These are phyloP conservation scores for Monascus purpureus DNA, from an alignment of 495 filamentous ascomycete genomes.

Conservation along the genomic window DNA sequence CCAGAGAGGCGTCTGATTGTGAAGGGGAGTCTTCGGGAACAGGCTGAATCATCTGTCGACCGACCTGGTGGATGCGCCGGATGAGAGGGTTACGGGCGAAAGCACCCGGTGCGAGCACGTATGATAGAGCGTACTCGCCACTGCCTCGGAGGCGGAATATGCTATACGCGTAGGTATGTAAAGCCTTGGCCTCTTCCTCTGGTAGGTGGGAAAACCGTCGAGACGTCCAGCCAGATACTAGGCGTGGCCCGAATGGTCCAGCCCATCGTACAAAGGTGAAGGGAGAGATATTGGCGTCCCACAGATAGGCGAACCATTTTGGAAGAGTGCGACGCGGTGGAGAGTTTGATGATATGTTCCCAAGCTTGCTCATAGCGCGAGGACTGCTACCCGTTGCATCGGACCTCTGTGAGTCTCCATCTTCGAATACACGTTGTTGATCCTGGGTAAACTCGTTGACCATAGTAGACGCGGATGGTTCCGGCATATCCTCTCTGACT, in stretches of 20 bases:
- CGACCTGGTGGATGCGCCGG: constrained; percentile 72
- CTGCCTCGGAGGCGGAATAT: constrained; percentile 89
- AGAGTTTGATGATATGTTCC: constrained; percentile 14
- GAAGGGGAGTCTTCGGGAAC: constrained; percentile 9
- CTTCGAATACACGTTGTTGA: constrained; percentile 38
- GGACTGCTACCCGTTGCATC: neutral
- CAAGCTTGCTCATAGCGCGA: constrained; percentile 5
- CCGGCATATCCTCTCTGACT: constrained; percentile 65
- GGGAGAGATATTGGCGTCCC: constrained; percentile 94
- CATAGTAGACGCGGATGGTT: constrained; percentile 53
- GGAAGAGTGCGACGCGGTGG: constrained; percentile 52
- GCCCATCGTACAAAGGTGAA: constrained; percentile 81
- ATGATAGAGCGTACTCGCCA: constrained; percentile 87
- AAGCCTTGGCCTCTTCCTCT: constrained; percentile 60
- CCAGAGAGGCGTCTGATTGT: constrained; percentile 4
- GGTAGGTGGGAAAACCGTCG: constrained; percentile 84
- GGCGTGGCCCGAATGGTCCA: constrained; percentile 80
- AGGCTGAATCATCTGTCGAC: constrained; percentile 42
- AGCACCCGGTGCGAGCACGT: constrained; percentile 85
- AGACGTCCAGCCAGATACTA: constrained; percentile 91
- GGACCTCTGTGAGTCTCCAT: neutral
- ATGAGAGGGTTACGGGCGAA: constrained; percentile 83
- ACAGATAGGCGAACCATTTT: constrained; percentile 79
- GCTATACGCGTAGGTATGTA: constrained; percentile 86
- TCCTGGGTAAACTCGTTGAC: constrained; percentile 64